phyloP scores from a whole-genome alignment of 495 filamentous ascomycete species.

The Trichoderma asperelloides region DNA sequence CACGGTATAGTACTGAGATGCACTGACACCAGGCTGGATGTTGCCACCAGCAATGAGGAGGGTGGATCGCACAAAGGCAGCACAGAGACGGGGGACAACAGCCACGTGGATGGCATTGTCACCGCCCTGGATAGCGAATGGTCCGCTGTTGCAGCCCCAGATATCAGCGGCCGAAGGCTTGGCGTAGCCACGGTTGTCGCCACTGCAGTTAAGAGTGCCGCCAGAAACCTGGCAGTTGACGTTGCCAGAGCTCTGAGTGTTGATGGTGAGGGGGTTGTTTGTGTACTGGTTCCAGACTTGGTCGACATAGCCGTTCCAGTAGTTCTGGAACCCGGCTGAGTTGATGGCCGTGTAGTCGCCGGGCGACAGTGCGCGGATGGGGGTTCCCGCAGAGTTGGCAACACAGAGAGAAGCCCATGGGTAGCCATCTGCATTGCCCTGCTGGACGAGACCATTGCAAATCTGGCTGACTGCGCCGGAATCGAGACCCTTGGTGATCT shows the following conservation, averaged over 20 bases:
- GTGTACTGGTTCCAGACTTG: conserved; percentile 32
- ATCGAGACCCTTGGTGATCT: conserved; percentile 26
- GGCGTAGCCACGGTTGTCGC: conserved; percentile 31
- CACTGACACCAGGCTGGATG: conserved; percentile 24
- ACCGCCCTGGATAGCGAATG: conserved; percentile 23
- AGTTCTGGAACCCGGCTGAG: conserved; percentile 20
- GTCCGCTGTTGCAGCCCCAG: conserved; percentile 41
- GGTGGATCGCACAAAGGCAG: conserved; percentile 36
- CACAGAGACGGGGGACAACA: conserved; percentile 35
- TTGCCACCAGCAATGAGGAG: conserved; percentile 31
- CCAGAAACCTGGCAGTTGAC: conserved; percentile 28
- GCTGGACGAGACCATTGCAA: conserved; percentile 28
- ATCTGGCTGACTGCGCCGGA: conserved; percentile 24
- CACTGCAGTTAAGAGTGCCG: conserved; percentile 25
- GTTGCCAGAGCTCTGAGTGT: conserved; percentile 29
- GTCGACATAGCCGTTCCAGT: conserved; percentile 33
- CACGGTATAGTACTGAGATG: neutral
- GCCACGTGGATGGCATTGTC: conserved; percentile 26
- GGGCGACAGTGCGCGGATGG: conserved; percentile 32
- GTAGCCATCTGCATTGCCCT: conserved; percentile 24
- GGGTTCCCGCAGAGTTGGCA: conserved; percentile 20
- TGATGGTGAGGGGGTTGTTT: conserved; percentile 27
- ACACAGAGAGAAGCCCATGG: conserved; percentile 33
- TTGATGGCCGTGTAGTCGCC: conserved; percentile 24
- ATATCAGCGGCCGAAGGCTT: conserved; percentile 32